Conservation (phyloP, 2,329 filamentous ascomycete species). For the Xylaria polymorpha region DNA sequence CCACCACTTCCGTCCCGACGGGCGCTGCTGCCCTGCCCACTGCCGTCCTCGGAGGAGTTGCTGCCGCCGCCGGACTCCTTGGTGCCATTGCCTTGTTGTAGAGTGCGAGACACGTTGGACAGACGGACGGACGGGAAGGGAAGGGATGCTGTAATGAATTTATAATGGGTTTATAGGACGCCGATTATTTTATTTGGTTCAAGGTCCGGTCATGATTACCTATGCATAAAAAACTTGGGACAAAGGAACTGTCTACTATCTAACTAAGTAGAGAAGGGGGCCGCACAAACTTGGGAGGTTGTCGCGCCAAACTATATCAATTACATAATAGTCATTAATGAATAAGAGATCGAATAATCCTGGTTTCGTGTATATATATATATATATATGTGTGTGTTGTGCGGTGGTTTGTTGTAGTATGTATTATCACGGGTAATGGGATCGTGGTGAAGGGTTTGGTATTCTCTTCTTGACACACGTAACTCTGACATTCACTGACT, state of each 20-base stretch:
- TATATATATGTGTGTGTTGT: too few species aligned
- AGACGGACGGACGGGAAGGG: too few species aligned
- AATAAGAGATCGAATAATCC: not conserved
- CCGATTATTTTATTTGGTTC: not conserved
- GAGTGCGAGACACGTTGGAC: not conserved
- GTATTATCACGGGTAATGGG: too few species aligned
- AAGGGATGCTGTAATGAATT: not conserved
- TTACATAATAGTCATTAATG: not conserved
- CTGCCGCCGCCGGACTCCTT: constrained; percentile 26
- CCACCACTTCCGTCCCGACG: not conserved
- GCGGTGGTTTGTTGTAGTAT: too few species aligned
- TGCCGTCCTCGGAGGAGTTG: constrained; percentile 23
- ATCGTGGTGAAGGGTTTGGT: too few species aligned
- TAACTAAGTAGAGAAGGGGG: not conserved
- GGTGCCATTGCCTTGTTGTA: constrained; percentile 27
- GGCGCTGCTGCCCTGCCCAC: constrained; percentile 26
- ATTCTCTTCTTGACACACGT: too few species aligned
- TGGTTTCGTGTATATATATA: too few species aligned
- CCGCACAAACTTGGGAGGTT: not conserved
- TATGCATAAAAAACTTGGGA: not conserved
- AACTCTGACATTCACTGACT: too few species aligned
- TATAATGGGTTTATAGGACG: not conserved
- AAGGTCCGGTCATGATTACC: not conserved
- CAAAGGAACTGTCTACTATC: not conserved
- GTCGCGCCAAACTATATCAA: not conserved